Evolutionary conservation across 345 rosid genomes (phyloP), one percentile per base, ranked within the genome.

Genomic region (Melastoma malabathricum): DNA sequence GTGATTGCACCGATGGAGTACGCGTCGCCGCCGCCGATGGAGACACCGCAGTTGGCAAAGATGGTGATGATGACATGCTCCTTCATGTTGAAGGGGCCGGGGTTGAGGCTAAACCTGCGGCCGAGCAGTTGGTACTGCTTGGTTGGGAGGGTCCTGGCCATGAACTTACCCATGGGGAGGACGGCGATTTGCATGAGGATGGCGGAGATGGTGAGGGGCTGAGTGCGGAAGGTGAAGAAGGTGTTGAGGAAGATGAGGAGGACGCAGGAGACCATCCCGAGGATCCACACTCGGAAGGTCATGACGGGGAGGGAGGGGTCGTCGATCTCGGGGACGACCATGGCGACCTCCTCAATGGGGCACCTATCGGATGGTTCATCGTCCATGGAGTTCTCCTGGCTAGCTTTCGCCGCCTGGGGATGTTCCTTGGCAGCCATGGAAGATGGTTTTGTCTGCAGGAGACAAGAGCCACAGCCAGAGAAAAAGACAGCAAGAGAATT

Each of bases 241-340:
- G 95, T 85, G 85, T 93, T 93, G 74, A 88, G 84, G 60, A 93
- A 85, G 67, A 85, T 81, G 16, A 93, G 76, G 46, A 83, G n/a
- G 1, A 61, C 47, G 73, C 99, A 93, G 2, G 94, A 71, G 47
- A 60, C 5, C 27, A 85, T 52, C 23, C 99, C 97, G 45, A 93
- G 83, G 43, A 74, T 64, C 97, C 99, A 93, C 17, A 94, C 78
- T 14, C 99, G 78, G 64, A 88, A 93, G 15, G 99, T 93, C 89
- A 93, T 67, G 47, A 81, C 93, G 0, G 94, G 95, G 3, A 84
- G 45, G 9, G 75, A 59, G 4, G 99, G 94, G 56, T 93, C 99
- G 39, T 93, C 99, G 1, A 95, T 93, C 64, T 78, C 85, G 0
- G 97, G 95, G 31, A 93, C 99, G 5, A 83, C 82, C 43, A 93